A percentile compares a stretch with the other conserved stretches of the same genome.
Evolutionary conservation across 192 early-diverging fungal species (phyloP).

Genomic region (Haplosporangium gracile): DNA sequence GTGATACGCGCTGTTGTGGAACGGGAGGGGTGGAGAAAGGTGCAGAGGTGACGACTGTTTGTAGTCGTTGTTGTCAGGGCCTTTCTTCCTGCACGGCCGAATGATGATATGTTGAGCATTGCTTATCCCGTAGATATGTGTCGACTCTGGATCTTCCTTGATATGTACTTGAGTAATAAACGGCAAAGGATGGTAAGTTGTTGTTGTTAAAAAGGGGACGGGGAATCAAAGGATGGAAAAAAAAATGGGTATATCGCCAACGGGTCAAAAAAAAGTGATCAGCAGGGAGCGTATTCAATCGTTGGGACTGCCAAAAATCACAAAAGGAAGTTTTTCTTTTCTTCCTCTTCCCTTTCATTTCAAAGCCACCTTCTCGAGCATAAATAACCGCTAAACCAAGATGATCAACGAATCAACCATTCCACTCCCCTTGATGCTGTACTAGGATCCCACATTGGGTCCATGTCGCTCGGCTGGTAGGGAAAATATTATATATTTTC

Average conservation of each 20-base stretch:
- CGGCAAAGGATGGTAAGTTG: too few relatives aligned
- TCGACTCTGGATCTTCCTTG: neutral
- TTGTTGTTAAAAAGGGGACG: too few relatives aligned
- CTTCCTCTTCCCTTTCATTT: neutral
- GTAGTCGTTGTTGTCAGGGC: neutral
- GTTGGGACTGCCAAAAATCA: neutral
- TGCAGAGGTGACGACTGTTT: neutral
- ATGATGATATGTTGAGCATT: neutral
- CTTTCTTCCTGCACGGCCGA: neutral
- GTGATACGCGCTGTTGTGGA: neutral
- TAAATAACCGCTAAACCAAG: neutral
- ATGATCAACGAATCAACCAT: conserved; percentile 18
- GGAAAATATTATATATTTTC: neutral
- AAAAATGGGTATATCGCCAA: too few relatives aligned
- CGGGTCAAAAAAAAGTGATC: neutral
- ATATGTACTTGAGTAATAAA: too few relatives aligned
- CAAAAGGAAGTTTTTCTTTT: neutral
- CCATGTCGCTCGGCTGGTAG: conserved; percentile 59
- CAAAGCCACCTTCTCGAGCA: neutral
- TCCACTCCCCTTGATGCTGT: conserved; percentile 55
- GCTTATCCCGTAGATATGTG: neutral
- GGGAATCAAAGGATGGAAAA: neutral
- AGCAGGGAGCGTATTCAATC: neutral
- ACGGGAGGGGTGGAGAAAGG: neutral
- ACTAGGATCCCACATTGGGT: conserved; percentile 52